Base-by-base conservation (phyloP, 2,329 filamentous ascomycete species). In the Aspergillus pseudoviridinutans region DNA sequence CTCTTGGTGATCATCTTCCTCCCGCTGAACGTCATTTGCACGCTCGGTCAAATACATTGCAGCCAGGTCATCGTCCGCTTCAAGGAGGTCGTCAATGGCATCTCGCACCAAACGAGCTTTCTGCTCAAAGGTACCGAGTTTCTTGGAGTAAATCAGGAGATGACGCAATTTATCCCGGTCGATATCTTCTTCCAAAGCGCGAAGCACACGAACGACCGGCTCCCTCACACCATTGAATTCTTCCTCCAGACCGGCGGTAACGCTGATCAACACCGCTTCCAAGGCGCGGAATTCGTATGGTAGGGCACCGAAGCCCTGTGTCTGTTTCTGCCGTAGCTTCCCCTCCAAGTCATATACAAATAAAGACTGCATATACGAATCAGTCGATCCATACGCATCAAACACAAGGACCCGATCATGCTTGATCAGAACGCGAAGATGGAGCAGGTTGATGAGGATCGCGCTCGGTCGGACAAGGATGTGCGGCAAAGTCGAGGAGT, bases 341-440 rank as follows among this genome's bases (percentile, higher is more conserved):
- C 91, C 91, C 73, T 97, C 92, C 22, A 99, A 79, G 70, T 97
- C 94, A 76, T 97, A 97, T 86, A 99, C 96, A 78, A 99, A 99
- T 14, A 94, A 86, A 3, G 92, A 96, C 73, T 97, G 94, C 32
- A 93, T 92, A 69, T 97, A 96, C 0, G 92, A 95, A 65, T 95
- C 91, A 58, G 91, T 92, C 44, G 91, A 94, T 29, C 94, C 94
- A 75, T 96, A 97, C 14, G 94, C 91, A 69, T 97, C 94, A 72
- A 99, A 97, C 4, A 99, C 87, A 25, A 99, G 84, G 6, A 99
- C 92, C 25, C 92, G 89, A 70, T 99, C 91, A 62, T 92, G 86
- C 78, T 97, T 97, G 73, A 99, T 96, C 25, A 99, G 83, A 54
- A 96, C 94, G 60, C 94, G 90, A 50, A 99, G 85, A 74, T 99